Evolutionary conservation across 345 rosid genomes (phyloP), one percentile per base, ranked within the genome.

Genomic region (Syzygium oleosum): DNA sequence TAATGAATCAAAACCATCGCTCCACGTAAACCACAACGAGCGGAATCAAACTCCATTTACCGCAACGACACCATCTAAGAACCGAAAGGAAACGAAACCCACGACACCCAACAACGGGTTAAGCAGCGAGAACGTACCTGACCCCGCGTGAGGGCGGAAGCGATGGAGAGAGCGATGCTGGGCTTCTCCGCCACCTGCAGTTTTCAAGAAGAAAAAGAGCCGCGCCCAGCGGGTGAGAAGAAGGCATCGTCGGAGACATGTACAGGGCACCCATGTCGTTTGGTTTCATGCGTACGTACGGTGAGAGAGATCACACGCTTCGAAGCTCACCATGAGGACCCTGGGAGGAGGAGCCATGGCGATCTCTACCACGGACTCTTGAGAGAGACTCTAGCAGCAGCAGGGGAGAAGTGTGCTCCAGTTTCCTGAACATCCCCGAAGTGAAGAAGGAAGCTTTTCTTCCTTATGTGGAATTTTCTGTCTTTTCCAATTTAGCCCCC

Each of bases 111-210:
- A 87, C 88, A 34, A 54, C 25, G 87, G 83, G 88, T 68, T 77
- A 22, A 23, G 54, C 85, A 46, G n/a, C 38, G 65, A 85, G 85
- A 25, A 38, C 87, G 85, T 89, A 95, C 99, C 89, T 95, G 91
- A 88, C 97, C 98, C 80, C 87, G 93, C 27, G 98, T 95, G 90
- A 96, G 96, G 23, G 91, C 95, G 52, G 98, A 92, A 88, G 99
- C 99, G 29, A 97, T 93, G 84, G 98, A 96, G 92, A 90, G 91
- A 25, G 99, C 99, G 77, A 97, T 96, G 93, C 99, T 96, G 38
- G 99, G 99, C 95, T 97, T 97, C 94, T 97, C 99, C 21, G 99
- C 99, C 85, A 97, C 97, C 99, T 94, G 93, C 78, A 85, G 31
- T 15, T 34, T 19, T 41, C 49, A 43, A 43, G 46, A 5, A 43